A percentile compares a stretch with the other conserved stretches of the same genome.
These are phyloP conservation scores for Penicillium nordicum DNA, from an alignment of 2,329 filamentous ascomycete species.

Conservation along the genomic window DNA sequence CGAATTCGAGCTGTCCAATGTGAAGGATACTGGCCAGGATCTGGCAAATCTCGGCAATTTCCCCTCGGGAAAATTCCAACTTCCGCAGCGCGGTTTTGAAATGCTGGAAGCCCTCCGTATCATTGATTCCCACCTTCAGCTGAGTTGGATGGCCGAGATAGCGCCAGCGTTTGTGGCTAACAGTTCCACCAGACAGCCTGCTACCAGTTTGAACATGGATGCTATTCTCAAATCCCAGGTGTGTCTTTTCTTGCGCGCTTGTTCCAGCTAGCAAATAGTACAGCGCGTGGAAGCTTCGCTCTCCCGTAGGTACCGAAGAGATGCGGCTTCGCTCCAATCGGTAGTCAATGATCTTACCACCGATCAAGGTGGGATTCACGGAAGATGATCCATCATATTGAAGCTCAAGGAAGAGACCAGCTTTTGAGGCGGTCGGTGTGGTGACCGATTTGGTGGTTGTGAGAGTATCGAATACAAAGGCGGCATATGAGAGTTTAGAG, in stretches of 20 bases:
- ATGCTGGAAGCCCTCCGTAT: constrained; percentile 90
- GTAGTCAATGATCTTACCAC: constrained; percentile 92
- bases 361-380: constrained; percentile 81
- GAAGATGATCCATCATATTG: constrained; percentile 91
- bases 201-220: constrained; percentile 42
- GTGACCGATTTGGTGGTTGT: constrained; percentile 97
- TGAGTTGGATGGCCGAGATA: constrained; percentile 96
- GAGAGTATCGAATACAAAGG: constrained; percentile 92
- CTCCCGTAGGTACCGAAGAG: constrained; percentile 86
- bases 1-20: constrained; percentile 94
- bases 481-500: constrained; percentile 85
- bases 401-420: constrained; percentile 90
- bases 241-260: constrained; percentile 81
- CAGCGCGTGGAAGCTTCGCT: constrained; percentile 91
- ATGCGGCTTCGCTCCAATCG: constrained; percentile 88
- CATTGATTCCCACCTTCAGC: constrained; percentile 94
- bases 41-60: constrained; percentile 97
- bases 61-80: constrained; percentile 85
- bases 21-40: constrained; percentile 92
- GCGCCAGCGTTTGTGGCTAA: constrained; percentile 80
- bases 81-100: constrained; percentile 96
- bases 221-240: constrained; percentile 64
- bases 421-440: constrained; percentile 91
- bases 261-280: constrained; percentile 95
- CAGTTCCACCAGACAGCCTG: constrained; percentile 52